A percentile compares a stretch with the other conserved stretches of the same genome.
Conservation (phyloP, 345 rosid genomes). For the Alliaria petiolata region DNA sequence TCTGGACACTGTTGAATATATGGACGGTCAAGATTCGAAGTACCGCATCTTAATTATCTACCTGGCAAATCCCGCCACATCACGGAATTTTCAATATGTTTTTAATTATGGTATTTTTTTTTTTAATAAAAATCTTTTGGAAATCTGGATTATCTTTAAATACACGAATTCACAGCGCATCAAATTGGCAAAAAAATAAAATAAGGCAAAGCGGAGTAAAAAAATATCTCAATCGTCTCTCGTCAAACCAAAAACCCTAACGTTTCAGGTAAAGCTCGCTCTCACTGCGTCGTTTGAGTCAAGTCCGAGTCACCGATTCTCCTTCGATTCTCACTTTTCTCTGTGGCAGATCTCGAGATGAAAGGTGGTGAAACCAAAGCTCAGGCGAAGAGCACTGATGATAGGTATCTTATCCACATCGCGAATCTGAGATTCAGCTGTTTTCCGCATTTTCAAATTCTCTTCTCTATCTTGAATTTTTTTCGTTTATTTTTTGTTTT, state of each 20-base stretch:
- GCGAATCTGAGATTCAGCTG: constrained; percentile 1
- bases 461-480: neutral
- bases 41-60: neutral
- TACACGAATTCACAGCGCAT: neutral
- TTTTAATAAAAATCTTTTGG: neutral
- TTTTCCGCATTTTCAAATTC: neutral
- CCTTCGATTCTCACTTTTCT: neutral
- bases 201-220: neutral
- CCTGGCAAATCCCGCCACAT: neutral
- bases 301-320: constrained; percentile 18
- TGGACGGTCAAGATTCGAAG: constrained; percentile 5
- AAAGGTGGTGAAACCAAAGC: constrained; percentile 57
- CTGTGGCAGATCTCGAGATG: constrained; percentile 51
- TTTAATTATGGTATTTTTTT: neutral
- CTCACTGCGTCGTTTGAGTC: constrained; percentile 18
- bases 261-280: neutral
- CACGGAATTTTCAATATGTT: neutral
- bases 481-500: neutral
- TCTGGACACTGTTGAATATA: neutral
- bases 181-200: neutral
- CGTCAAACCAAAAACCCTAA: constrained; percentile 35
- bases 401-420: constrained; percentile 28
- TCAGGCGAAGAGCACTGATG: constrained; percentile 32
- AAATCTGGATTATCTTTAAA: constrained; percentile 7
- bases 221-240: constrained; percentile 12